Conservation (phyloP, 2,329 filamentous ascomycete genomes). For the Aspergillus transmontanensis region DNA sequence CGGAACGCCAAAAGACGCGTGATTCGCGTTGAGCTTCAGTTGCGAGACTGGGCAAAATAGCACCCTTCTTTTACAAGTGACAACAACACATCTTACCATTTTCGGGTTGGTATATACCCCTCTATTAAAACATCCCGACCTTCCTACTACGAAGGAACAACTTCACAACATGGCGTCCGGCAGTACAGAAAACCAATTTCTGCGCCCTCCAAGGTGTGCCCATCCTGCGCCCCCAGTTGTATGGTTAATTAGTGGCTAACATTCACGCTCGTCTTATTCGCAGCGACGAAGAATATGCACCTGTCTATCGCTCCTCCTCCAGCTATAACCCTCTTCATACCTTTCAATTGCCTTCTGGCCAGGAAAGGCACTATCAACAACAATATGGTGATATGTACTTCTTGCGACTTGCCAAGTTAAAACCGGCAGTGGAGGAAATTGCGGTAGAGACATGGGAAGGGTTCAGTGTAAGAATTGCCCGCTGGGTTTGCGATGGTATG, state of each 20-base stretch:
- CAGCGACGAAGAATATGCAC: slow-evolving; percentile 41
- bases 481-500: not conserved
- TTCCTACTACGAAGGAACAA: not conserved
- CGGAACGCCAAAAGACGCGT: slow-evolving; percentile 31
- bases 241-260: not conserved
- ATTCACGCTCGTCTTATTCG: slow-evolving; percentile 1
- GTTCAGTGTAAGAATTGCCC: slow-evolving; percentile 55
- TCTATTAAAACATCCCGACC: not conserved
- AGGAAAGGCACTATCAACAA: slow-evolving; percentile 76
- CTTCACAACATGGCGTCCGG: slow-evolving; percentile 21
- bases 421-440: slow-evolving; percentile 75
- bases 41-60: not conserved
- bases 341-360: slow-evolving; percentile 69
- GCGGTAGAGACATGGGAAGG: slow-evolving; percentile 76
- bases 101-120: not conserved
- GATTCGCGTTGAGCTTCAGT: slow-evolving; percentile 20
- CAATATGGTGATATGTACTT: slow-evolving; percentile 99
- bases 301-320: slow-evolving; percentile 57
- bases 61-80: not conserved
- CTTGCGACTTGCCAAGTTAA: slow-evolving; percentile 82
- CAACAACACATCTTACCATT: not conserved
- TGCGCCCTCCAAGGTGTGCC: slow-evolving; percentile 33
- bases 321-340: slow-evolving; percentile 74
- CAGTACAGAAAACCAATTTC: slow-evolving; percentile 25
- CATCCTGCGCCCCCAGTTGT: not conserved